Conservation (phyloP, 768 basidiomycete genomes). For the Suillus tomentosus region DNA sequence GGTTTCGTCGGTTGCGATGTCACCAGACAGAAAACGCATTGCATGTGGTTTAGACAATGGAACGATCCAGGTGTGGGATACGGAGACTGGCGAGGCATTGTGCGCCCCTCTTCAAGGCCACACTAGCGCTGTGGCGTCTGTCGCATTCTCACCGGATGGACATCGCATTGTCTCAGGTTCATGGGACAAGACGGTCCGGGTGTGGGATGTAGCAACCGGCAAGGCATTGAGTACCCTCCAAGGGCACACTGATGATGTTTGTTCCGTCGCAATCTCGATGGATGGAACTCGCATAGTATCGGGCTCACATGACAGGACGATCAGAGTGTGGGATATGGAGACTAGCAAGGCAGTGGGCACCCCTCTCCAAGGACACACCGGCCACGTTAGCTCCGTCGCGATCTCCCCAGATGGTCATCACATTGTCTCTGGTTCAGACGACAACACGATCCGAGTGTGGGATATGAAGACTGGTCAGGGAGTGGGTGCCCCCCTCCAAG, state of each 20-base stretch:
- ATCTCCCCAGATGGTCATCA: conserved; percentile 3
- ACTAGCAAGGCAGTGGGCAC: background rate
- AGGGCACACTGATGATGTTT: accelerated
- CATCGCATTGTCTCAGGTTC: background rate
- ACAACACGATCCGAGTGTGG: conserved; percentile 6
- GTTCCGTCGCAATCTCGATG: background rate
- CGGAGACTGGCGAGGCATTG: too few relatives aligned
- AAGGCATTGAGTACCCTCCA: background rate
- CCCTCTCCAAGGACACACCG: background rate
- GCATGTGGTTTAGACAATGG: too few relatives aligned
- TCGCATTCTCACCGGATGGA: background rate
- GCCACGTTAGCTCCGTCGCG: background rate
- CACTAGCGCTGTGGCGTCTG: accelerated
- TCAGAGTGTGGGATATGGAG: background rate
- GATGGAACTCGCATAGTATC: background rate
- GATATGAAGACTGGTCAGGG: background rate
- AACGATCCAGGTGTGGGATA: too few relatives aligned
- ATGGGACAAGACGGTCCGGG: background rate
- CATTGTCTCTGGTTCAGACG: conserved; percentile 6
- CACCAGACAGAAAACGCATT: too few relatives aligned
- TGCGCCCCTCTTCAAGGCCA: background rate
- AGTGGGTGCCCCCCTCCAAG: background rate
- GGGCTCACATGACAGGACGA: background rate
- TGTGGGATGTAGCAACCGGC: background rate
- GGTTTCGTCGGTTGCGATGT: too few relatives aligned